Conservation (phyloP, 2,329 filamentous ascomycete species). For the Aureobasidium sp. region DNA sequence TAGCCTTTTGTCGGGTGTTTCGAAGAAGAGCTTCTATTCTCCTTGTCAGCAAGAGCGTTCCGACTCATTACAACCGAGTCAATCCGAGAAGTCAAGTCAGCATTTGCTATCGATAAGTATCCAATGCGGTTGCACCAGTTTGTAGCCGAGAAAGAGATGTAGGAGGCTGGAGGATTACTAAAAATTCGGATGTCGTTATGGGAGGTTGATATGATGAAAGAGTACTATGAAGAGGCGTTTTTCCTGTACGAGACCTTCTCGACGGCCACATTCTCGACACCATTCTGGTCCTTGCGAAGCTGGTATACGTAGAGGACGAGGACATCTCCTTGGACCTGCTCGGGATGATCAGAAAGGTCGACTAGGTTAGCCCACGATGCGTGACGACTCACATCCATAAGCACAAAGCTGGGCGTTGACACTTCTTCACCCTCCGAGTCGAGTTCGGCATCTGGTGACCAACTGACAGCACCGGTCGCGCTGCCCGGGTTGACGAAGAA, state of each 20-base stretch:
- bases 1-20: background rate
- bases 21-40: background rate
- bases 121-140: background rate
- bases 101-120: background rate
- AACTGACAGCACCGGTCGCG: constrained; percentile 59
- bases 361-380: constrained; percentile 12
- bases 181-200: background rate
- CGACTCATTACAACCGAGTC: background rate
- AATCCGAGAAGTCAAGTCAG: background rate
- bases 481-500: constrained; percentile 66
- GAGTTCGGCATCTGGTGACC: constrained; percentile 36
- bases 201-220: no score
- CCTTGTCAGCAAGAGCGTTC: background rate
- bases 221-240: constrained; percentile 8
- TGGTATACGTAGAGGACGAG: constrained; percentile 90
- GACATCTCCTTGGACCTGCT: constrained; percentile 87
- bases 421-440: constrained; percentile 48
- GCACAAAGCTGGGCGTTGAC: constrained; percentile 81
- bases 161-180: background rate
- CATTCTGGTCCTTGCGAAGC: constrained; percentile 45
- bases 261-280: constrained; percentile 47
- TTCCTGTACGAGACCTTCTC: constrained; percentile 52
- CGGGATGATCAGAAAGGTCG: constrained; percentile 3
- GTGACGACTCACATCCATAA: constrained; percentile 80
- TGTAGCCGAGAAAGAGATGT: no score